phyloP scores from a whole-genome alignment of 1,284 basidiomycete genomes.

The Malassezia restricta region DNA sequence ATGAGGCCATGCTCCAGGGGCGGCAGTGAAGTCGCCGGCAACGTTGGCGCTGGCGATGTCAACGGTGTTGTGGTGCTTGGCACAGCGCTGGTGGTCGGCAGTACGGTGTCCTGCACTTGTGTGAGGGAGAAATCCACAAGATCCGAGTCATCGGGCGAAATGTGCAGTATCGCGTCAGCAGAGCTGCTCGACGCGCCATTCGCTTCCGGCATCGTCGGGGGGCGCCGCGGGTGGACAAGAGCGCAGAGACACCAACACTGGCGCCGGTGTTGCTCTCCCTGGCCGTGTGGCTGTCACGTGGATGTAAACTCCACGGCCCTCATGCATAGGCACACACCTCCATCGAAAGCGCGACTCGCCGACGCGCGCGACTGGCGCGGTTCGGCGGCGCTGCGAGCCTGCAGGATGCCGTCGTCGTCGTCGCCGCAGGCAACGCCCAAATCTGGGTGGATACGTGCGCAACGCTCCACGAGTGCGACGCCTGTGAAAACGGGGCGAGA shows the following conservation, averaged over 20 bases:
- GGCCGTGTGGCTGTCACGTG: constrained; percentile 3
- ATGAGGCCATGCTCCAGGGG: constrained; percentile 27
- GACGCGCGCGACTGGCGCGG: no score
- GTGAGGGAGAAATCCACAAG: constrained; percentile 20
- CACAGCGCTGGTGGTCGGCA: neutral
- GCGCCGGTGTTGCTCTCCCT: neutral
- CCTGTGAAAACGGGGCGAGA: neutral
- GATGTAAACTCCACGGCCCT: neutral
- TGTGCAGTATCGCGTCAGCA: constrained; percentile 2
- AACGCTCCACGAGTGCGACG: no score
- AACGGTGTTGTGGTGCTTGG: neutral
- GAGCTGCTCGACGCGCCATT: neutral
- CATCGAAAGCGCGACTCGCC: no score
- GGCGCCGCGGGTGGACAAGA: no score
- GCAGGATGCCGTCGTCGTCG: no score
- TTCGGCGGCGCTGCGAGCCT: no score
- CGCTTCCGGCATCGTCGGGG: neutral
- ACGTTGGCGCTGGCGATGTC: neutral
- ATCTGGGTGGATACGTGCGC: no score
- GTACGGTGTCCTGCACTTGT: neutral
- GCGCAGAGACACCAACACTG: neutral
- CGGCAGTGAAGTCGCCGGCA: neutral
- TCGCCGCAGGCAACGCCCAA: no score
- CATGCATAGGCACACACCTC: no score
- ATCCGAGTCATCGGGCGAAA: constrained; percentile 34